A percentile compares a stretch with the other conserved stretches of the same genome.
Evolutionary conservation across 1,284 basidiomycete species (phyloP).

Genomic region (Inonotus obliquus): DNA sequence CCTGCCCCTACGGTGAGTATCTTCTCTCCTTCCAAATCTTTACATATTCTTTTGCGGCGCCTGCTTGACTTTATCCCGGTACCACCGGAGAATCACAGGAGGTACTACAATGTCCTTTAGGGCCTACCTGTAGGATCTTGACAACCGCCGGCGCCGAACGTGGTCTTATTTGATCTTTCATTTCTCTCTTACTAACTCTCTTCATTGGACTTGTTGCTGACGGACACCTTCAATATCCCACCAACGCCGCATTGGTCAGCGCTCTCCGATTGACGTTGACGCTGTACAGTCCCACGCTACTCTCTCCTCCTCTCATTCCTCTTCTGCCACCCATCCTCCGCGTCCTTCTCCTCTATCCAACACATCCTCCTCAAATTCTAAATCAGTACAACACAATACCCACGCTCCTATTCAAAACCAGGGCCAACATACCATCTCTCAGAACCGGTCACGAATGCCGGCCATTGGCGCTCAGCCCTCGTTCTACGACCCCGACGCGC

Average conservation of each 20-base stretch:
- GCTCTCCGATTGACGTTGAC: background rate
- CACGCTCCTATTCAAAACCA: background rate
- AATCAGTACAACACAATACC: background rate
- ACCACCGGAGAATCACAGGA: no score
- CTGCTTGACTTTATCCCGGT: no score
- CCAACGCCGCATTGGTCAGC: background rate
- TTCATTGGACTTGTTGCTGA: background rate
- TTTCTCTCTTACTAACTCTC: no score
- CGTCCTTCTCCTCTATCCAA: background rate
- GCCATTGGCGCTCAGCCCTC: conserved; percentile 1
- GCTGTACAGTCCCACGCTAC: background rate
- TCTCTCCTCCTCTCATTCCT: background rate
- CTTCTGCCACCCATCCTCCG: background rate
- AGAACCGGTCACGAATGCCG: conserved; percentile 1
- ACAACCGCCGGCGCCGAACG: no score
- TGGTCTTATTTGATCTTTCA: no score
- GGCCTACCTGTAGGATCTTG: no score
- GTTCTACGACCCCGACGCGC: conserved; percentile 12
- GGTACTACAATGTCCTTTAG: no score
- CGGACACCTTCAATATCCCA: background rate
- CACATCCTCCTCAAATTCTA: background rate
- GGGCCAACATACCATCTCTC: background rate
- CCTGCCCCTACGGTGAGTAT: no score
- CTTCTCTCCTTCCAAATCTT: no score
- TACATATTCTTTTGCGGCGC: no score